phyloP scores from a whole-genome alignment of 108 stramenopile genomes.

The Poteriospumella lacustris region DNA sequence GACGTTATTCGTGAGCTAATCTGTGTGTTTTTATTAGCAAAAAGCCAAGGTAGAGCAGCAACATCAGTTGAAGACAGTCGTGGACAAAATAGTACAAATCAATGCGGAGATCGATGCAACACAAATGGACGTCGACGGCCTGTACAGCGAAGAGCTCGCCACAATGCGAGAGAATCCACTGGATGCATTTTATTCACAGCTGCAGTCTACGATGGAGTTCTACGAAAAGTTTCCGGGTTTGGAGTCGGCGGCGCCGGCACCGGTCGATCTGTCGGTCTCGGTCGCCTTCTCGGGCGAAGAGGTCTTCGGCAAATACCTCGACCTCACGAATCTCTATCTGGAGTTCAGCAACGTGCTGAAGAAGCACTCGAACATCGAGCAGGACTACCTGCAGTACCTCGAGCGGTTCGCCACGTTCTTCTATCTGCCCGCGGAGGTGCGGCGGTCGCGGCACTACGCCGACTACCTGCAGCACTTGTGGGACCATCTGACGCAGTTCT shows the following conservation, averaged over 20 bases:
- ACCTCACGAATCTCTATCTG: constrained; percentile 28
- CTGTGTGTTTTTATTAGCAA: too few species aligned
- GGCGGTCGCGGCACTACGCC: background rate
- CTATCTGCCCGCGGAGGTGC: background rate
- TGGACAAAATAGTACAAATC: background rate
- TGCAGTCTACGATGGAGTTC: constrained; percentile 26
- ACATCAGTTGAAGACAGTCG: background rate
- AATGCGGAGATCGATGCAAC: background rate
- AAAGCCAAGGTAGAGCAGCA: constrained; percentile 23
- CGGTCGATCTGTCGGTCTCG: background rate
- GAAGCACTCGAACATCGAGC: background rate
- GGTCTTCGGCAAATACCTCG: constrained; percentile 42
- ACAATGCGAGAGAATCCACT: background rate
- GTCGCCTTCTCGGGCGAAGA: constrained; percentile 40
- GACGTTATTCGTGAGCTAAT: too few species aligned
- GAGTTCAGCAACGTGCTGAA: constrained; percentile 17
- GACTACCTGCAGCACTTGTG: constrained; percentile 29
- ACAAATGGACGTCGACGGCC: constrained; percentile 23
- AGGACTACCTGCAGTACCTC: constrained; percentile 37
- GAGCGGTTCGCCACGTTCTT: constrained; percentile 23
- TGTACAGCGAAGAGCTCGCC: constrained; percentile 3
- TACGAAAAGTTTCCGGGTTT: constrained; percentile 17
- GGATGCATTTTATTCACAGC: constrained; percentile 15
- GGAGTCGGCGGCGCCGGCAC: background rate
- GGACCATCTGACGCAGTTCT: constrained; percentile 28